These are phyloP conservation scores for Aphanoascus verrucosus DNA, from an alignment of 2,329 filamentous ascomycete species.

Conservation along the genomic window DNA sequence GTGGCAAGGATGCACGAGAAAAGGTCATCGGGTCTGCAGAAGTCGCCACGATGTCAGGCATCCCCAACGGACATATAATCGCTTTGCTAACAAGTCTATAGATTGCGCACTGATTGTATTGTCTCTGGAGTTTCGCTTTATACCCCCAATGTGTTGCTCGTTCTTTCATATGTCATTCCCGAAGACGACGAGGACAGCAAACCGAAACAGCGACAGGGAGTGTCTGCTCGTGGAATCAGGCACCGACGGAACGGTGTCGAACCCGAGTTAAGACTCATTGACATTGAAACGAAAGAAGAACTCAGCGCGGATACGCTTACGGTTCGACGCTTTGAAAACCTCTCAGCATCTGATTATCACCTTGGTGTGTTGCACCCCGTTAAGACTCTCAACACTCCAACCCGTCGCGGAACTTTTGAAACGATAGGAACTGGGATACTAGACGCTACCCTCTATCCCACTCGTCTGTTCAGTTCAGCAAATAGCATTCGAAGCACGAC, in stretches of 20 bases:
- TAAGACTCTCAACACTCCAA: constrained; percentile 53
- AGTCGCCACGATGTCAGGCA: constrained; percentile 71
- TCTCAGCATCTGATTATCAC: constrained; percentile 87
- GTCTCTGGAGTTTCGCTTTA: constrained; percentile 96
- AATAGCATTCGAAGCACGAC: constrained; percentile 59
- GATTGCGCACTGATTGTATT: constrained; percentile 90
- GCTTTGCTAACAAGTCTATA: constrained; percentile 34
- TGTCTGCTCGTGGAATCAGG: constrained; percentile 53
- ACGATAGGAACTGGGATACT: constrained; percentile 65
- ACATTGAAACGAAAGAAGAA: constrained; percentile 71
- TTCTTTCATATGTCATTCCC: constrained; percentile 78
- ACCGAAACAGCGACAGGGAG: constrained; percentile 24
- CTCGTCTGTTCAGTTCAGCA: constrained; percentile 73
- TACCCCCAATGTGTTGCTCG: constrained; percentile 78
- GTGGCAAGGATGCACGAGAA: constrained; percentile 57
- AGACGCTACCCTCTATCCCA: constrained; percentile 83
- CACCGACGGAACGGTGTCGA: constrained; percentile 68
- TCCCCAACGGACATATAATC: constrained; percentile 16
- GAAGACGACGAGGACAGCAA: constrained; percentile 53
- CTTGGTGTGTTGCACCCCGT: constrained; percentile 70
- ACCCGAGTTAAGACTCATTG: constrained; percentile 83
- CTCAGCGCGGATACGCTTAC: constrained; percentile 77
- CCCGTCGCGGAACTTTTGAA: constrained; percentile 64
- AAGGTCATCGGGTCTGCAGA: constrained; percentile 69
- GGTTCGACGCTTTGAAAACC: constrained; percentile 73